phyloP scores from a whole-genome alignment of 768 basidiomycete genomes.

The Hortiboletus flavorubellus region DNA sequence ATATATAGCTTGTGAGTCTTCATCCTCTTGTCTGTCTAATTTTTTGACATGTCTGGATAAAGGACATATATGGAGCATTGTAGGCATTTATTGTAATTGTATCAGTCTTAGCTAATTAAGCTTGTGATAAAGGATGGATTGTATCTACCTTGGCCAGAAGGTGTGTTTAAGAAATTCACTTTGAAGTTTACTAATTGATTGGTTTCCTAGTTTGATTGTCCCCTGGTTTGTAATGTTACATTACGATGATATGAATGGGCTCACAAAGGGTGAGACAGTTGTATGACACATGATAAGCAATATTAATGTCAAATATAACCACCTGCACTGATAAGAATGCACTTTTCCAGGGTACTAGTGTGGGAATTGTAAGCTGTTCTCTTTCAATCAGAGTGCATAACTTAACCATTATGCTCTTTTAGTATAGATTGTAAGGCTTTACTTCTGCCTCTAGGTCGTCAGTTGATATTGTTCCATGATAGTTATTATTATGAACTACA shows the following conservation, averaged over 20 bases:
- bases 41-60: neutral
- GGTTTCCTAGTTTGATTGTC: slow-evolving; percentile 62
- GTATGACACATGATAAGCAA: slow-evolving; percentile 58
- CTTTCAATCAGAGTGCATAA: neutral
- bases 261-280: slow-evolving; percentile 31
- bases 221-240: slow-evolving; percentile 49
- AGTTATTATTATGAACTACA: slow-evolving; percentile 73
- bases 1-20: slow-evolving; percentile 70
- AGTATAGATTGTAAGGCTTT: slow-evolving; percentile 68
- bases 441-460: neutral
- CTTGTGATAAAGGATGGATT: slow-evolving; percentile 67
- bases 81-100: slow-evolving; percentile 24
- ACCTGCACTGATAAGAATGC: slow-evolving; percentile 1
- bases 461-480: neutral
- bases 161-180: slow-evolving; percentile 33
- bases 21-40: neutral
- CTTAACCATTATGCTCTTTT: neutral
- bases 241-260: neutral
- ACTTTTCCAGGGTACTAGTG: slow-evolving; percentile 55
- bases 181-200: slow-evolving; percentile 3
- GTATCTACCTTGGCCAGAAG: slow-evolving; percentile 96
- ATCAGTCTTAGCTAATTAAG: neutral
- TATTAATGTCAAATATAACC: neutral
- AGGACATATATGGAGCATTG: slow-evolving; percentile 98
- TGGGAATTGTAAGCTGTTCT: slow-evolving; percentile 63